phyloP scores from a whole-genome alignment of 139 green algal genomes.

The Spirogloea muscicola region DNA sequence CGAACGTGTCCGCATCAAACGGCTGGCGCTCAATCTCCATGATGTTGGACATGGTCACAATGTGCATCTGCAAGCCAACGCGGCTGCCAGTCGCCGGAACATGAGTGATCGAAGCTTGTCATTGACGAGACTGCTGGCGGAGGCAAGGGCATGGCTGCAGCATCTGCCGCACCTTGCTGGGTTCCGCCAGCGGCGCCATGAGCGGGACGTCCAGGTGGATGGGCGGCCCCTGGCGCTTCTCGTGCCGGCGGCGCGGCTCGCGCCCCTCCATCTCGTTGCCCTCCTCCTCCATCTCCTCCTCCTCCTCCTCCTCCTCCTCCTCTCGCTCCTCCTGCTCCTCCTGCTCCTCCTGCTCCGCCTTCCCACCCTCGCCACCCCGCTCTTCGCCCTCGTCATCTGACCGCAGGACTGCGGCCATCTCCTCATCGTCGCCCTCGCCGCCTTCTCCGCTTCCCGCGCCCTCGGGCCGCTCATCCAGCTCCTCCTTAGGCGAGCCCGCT shows the following conservation, averaged over 20 bases:
- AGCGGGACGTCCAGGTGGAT: neutral
- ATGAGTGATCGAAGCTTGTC: neutral
- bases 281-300: slow-evolving; percentile 12
- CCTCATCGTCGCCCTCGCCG: neutral
- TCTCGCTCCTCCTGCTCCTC: neutral
- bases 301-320: slow-evolving; percentile 1
- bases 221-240: neutral
- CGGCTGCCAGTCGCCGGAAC: neutral
- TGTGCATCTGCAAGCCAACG: slow-evolving; percentile 6
- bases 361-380: neutral
- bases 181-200: neutral
- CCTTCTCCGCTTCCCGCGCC: neutral
- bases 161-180: neutral
- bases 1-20: slow-evolving; percentile 20
- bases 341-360: neutral
- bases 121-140: neutral
- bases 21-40: neutral
- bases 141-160: neutral
- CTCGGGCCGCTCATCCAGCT: neutral
- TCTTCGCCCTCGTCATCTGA: neutral
- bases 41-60: slow-evolving; percentile 28
- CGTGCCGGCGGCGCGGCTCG: neutral
- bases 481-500: neutral
- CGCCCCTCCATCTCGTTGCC: neutral
- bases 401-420: neutral